A percentile compares a stretch with the other conserved stretches of the same genome.
phyloP scores from a whole-genome alignment of 2,329 filamentous ascomycete genomes.

The Lachnellula occidentalis region DNA sequence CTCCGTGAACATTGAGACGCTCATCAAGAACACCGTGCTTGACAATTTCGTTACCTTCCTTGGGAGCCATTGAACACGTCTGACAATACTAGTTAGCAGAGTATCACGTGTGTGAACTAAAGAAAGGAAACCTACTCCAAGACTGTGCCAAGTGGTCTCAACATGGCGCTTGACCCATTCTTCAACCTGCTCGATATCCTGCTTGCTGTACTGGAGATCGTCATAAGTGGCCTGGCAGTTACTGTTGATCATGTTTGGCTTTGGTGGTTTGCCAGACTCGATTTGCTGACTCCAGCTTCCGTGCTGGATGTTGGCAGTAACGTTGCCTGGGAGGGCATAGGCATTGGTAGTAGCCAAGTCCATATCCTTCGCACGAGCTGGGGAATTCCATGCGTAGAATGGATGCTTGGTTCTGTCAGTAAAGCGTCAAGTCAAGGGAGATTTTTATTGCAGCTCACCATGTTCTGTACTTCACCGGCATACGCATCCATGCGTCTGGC shows the following conservation, averaged over 20 bases:
- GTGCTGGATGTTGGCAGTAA: slow-evolving; percentile 39
- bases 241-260: slow-evolving; percentile 51
- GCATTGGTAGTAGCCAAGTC: slow-evolving; percentile 69
- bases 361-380: slow-evolving; percentile 65
- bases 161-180: slow-evolving; percentile 57
- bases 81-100: slow-evolving; percentile 3
- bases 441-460: slow-evolving; percentile 31
- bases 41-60: slow-evolving; percentile 64
- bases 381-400: slow-evolving; percentile 65
- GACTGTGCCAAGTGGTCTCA: slow-evolving; percentile 35
- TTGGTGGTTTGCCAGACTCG: slow-evolving; percentile 43
- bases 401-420: slow-evolving; percentile 52
- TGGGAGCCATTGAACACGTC: slow-evolving; percentile 42
- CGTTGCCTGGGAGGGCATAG: slow-evolving; percentile 56
- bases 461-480: slow-evolving; percentile 41
- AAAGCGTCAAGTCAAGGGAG: neutral
- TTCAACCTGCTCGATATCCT: slow-evolving; percentile 45
- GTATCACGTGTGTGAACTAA: neutral
- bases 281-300: slow-evolving; percentile 61
- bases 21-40: slow-evolving; percentile 42
- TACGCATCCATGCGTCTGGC: slow-evolving; percentile 50
- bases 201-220: slow-evolving; percentile 59
- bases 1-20: slow-evolving; percentile 36
- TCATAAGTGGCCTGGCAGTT: slow-evolving; percentile 56
- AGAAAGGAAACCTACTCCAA: slow-evolving; percentile 33